Evolutionary conservation across 2,329 filamentous ascomycete species (phyloP), one percentile per base, ranked within the genome.

Genomic region (Clonostachys chloroleuca): DNA sequence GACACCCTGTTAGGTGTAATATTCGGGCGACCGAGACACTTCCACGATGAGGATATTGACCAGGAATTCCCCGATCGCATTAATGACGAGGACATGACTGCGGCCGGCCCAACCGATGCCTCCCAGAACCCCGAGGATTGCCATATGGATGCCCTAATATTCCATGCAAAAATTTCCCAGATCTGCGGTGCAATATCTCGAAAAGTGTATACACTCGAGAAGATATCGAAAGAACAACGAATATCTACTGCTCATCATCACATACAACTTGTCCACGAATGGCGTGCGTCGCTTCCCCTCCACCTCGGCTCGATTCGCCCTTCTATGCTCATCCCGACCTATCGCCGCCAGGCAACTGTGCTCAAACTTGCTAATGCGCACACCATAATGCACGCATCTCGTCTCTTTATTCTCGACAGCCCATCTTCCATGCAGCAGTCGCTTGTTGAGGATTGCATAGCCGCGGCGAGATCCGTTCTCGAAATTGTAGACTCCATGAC

Each of bases 1-100:
- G 82, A 86, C 56, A 81, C 78, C 44, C 86, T 86, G 50, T 68
- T 87, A 14, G 81, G 81, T 46, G 77, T 80, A 20, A 77, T 81
- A 44, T 70, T 85, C 12, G 83, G 83, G 2, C 68, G 82, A 17
- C 83, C 83, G 2, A 63, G 77, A 12, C 72, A 81, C 4, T 79
- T 85, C 43, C 82, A 82, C 49, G 80, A 85, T 43, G 81, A 84
- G 42, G 81, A 84, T 47, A 83, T 85, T 44, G 81, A 85, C 49
- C 79, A 84, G 51, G 72, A 76, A 3, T 68, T 80, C 14, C 81
- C 81, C 0, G 70, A 71, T 13, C 54, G 66, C 2, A 68, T 81
- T 40, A 78, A 81, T 47, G 80, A 84, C 49, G 74, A 80, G 39
- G 72, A 81, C 33, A 73, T 84, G 62, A 69, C 74, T 1, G 54